These are phyloP conservation scores for Tetrahymena elliotti DNA, from an alignment of 73 alveolate genomes.

Conservation along the genomic window DNA sequence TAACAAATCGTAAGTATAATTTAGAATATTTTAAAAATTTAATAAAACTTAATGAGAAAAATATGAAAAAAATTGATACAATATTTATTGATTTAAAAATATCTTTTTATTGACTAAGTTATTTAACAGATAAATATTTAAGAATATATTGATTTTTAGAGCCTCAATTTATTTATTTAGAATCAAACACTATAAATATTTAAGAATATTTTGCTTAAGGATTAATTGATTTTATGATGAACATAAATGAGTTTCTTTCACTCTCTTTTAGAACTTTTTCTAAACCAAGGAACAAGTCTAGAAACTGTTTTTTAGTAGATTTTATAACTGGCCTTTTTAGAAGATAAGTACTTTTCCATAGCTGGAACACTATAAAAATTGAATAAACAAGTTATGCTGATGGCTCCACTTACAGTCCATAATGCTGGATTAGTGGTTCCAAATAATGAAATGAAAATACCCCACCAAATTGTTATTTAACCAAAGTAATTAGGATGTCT, in stretches of 20 bases:
- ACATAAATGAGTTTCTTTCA: neutral
- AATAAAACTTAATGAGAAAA: too few species aligned
- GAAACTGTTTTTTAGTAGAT: slow-evolving; percentile 22
- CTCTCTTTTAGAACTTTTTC: neutral
- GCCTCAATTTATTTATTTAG: too few species aligned
- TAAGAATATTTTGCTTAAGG: too few species aligned
- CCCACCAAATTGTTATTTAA: slow-evolving; percentile 88
- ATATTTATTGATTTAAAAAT: too few species aligned
- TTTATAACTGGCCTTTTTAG: slow-evolving; percentile 10
- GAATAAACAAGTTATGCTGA: slow-evolving; percentile 2
- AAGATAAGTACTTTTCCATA: slow-evolving; percentile 23
- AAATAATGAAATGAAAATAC: slow-evolving; percentile 46
- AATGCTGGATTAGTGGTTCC: neutral
- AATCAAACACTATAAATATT: too few species aligned
- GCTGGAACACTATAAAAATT: slow-evolving; percentile 29
- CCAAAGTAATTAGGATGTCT: slow-evolving; percentile 97
- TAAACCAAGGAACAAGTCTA: slow-evolving; percentile 35
- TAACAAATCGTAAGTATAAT: too few species aligned
- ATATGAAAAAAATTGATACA: too few species aligned
- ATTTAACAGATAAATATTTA: too few species aligned
- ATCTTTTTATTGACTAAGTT: too few species aligned
- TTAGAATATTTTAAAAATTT: too few species aligned
- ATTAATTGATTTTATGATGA: neutral
- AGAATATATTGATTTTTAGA: too few species aligned
- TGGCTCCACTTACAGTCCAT: slow-evolving; percentile 24